Evolutionary conservation across 129 eudicot species (phyloP).

Genomic region (Saposhnikovia divaricata): DNA sequence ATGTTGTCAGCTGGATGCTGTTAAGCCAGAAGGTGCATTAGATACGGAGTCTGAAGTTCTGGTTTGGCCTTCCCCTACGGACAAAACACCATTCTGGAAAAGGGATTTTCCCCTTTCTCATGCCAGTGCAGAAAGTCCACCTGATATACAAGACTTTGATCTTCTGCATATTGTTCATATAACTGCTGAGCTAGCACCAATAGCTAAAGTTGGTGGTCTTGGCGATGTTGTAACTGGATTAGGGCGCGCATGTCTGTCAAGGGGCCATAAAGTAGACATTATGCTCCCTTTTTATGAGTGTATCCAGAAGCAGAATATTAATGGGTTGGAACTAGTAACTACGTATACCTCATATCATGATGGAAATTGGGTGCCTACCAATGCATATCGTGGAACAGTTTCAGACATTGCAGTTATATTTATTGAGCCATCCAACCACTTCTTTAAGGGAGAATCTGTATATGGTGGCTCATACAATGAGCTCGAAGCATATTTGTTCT

Average conservation of each 20-base stretch:
- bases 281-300: constrained; percentile 91
- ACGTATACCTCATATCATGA: constrained; percentile 60
- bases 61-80: constrained; percentile 80
- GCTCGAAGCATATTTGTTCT: constrained; percentile 79
- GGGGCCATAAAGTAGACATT: constrained; percentile 75
- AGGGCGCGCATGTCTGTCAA: constrained; percentile 63
- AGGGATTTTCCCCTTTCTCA: constrained; percentile 42
- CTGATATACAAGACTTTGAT: constrained; percentile 42
- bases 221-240: constrained; percentile 90
- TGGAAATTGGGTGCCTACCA: constrained; percentile 66
- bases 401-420: constrained; percentile 67
- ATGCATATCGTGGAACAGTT: constrained; percentile 58
- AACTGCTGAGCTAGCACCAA: constrained; percentile 89
- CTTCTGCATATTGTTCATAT: constrained; percentile 62
- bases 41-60: constrained; percentile 16
- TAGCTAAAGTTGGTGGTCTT: constrained; percentile 89
- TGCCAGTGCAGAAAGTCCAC: constrained; percentile 26
- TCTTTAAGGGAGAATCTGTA: constrained; percentile 63
- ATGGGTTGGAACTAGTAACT: constrained; percentile 35
- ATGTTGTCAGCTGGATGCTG: constrained; percentile 30
- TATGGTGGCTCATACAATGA: constrained; percentile 90
- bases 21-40: constrained; percentile 24
- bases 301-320: constrained; percentile 47
- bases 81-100: constrained; percentile 74
- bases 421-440: constrained; percentile 71